phyloP scores from a whole-genome alignment of 2,329 filamentous ascomycete genomes.

The Dissoconium aciculare region DNA sequence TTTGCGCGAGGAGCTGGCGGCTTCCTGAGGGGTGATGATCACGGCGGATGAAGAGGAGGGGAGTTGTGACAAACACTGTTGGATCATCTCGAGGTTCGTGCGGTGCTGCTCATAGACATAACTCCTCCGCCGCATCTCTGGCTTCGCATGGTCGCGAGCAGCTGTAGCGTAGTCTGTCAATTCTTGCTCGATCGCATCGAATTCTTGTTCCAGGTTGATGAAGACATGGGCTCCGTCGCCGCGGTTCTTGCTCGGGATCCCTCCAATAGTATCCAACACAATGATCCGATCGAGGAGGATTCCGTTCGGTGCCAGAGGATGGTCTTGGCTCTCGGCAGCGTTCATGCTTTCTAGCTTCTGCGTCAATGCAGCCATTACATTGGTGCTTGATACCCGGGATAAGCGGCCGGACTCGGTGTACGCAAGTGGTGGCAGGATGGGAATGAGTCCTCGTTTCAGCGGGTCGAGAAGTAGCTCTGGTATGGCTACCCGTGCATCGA shows the following conservation, averaged over 20 bases:
- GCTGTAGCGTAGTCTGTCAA: constrained; percentile 15
- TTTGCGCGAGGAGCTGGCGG: constrained; percentile 44
- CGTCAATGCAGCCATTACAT: constrained; percentile 62
- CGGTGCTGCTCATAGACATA: constrained; percentile 35
- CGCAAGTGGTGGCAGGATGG: constrained; percentile 52
- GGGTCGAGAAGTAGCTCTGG: constrained; percentile 46
- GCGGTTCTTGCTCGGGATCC: constrained; percentile 53
- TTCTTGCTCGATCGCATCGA: constrained; percentile 49
- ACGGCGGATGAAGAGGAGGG: constrained; percentile 75
- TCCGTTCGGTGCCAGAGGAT: constrained; percentile 33
- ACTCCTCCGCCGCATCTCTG: constrained; percentile 5
- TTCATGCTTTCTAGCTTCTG: constrained; percentile 51
- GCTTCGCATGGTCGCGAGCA: constrained; percentile 9
- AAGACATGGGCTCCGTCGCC: constrained; percentile 60
- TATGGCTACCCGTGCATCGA: constrained; percentile 28
- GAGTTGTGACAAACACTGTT: constrained; percentile 55
- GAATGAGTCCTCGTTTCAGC: constrained; percentile 52
- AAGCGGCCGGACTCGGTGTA: constrained; percentile 40
- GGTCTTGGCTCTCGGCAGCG: neutral
- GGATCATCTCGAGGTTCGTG: constrained; percentile 60
- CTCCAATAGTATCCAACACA: constrained; percentile 72
- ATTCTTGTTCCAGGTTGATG: constrained; percentile 88
- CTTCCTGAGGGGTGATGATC: constrained; percentile 74
- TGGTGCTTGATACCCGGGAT: constrained; percentile 39
- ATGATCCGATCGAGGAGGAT: constrained; percentile 65